A percentile compares a stretch with the other conserved stretches of the same genome.
These are phyloP conservation scores for Adansonia rubrostipa DNA, from an alignment of 441 rosid species.

Conservation along the genomic window DNA sequence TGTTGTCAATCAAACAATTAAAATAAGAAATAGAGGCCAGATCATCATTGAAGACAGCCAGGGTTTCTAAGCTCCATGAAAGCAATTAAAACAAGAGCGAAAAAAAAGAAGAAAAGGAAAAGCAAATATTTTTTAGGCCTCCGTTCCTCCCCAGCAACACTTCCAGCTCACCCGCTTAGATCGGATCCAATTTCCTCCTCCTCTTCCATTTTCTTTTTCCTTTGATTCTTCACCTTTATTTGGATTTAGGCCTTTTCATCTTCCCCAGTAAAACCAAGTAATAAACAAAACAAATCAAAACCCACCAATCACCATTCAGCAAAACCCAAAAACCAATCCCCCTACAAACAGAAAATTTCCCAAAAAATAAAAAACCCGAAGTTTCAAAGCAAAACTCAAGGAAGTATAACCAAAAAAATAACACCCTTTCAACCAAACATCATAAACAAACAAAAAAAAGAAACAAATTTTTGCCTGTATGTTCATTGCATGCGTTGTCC, in stretches of 20 bases:
- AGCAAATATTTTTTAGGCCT: slow-evolving; percentile 26
- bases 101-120: background rate
- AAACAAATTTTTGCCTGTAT: background rate
- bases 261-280: slow-evolving; percentile 27
- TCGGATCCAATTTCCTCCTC: slow-evolving; percentile 46
- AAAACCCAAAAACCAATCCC: background rate
- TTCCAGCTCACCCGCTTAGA: slow-evolving; percentile 55
- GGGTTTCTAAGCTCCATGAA: background rate
- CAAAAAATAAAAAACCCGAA: background rate
- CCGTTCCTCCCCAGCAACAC: slow-evolving; percentile 28
- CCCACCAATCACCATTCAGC: background rate
- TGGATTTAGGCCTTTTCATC: slow-evolving; percentile 29
- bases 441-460: background rate
- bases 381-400: background rate
- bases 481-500: slow-evolving; percentile 24
- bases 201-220: slow-evolving; percentile 28
- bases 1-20: background rate
- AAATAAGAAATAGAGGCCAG: background rate
- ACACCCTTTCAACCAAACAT: background rate
- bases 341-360: slow-evolving; percentile 15
- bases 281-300: background rate
- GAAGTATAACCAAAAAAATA: background rate
- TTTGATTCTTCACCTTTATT: slow-evolving; percentile 29
- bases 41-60: slow-evolving; percentile 13
- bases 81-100: background rate